Evolutionary conservation across 768 basidiomycete genomes (phyloP).

Genomic region (Lactarius indigo): DNA sequence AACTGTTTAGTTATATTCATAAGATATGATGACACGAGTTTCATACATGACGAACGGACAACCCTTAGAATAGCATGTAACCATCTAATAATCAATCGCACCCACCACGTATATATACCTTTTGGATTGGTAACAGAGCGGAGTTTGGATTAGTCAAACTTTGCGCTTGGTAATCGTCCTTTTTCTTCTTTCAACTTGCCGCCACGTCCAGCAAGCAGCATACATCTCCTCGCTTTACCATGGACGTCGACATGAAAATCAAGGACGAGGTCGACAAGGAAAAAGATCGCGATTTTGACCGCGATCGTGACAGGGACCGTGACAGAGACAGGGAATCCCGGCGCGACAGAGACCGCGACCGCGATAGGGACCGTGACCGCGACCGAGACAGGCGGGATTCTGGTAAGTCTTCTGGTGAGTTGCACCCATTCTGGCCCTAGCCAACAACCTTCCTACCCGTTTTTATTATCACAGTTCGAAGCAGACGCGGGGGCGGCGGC

Average conservation of each 20-base stretch:
- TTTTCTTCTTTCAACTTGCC: not conserved
- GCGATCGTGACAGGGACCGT: slow-evolving; percentile 41
- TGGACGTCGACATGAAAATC: slow-evolving; percentile 81
- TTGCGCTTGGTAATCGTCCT: not conserved
- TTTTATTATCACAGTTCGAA: slow-evolving; percentile 39
- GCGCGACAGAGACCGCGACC: slow-evolving; percentile 46
- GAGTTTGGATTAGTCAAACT: slow-evolving; percentile 2
- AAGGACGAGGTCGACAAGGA: slow-evolving; percentile 75
- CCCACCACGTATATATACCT: not conserved
- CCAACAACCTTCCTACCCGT: slow-evolving; percentile 24
- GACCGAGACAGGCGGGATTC: slow-evolving; percentile 52
- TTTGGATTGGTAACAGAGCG: not conserved
- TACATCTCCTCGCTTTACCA: slow-evolving; percentile 28
- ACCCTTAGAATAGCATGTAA: not conserved
- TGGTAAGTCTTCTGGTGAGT: slow-evolving; percentile 37
- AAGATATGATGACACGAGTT: not conserved
- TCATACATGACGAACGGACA: not conserved
- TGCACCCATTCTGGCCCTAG: slow-evolving; percentile 2
- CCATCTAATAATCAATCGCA: not conserved
- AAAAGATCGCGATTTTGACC: slow-evolving; percentile 42
- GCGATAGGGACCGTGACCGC: slow-evolving; percentile 35
- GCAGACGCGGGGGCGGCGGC: slow-evolving; percentile 37
- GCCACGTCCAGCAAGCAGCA: not conserved
- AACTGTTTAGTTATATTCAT: not conserved
- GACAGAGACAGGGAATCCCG: slow-evolving; percentile 47